Base-by-base conservation (phyloP, 495 filamentous ascomycete genomes). In the Cudoniella acicularis region DNA sequence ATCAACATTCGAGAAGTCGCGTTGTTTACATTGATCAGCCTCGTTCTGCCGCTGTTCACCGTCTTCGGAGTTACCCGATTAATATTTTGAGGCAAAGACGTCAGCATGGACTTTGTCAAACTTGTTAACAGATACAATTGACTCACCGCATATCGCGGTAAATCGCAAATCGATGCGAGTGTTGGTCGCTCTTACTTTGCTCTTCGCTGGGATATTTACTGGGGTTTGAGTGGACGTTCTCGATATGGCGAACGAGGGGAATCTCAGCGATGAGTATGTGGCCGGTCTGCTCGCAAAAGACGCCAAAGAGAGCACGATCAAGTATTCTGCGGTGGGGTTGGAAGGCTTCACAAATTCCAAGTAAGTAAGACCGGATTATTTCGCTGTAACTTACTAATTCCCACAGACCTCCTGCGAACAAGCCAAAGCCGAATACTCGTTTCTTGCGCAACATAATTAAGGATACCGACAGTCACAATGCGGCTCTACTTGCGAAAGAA, bases 371-470 rank as follows among this genome's bases (percentile, higher is more conserved):
- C n/a, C n/a, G 57, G 78, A 69, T 49, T 27, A 21, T 25, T 17
- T 26, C 40, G 16, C 23, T 13, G 10, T 4, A 43, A 8, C 57
- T 64, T 48, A 70, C 41, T 11, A 0, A 30, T 27, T 26, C 17
- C 42, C 13, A 13, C 13, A 52, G 52, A 54, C 46, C 49, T 53
- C 80, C 78, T 49, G 75, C 84, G 20, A 82, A 82, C 65, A 89
- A 91, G 52, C 90, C 90, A 2, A 96, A 91, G 65, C 90, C 93
- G 13, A 98, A 98, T 64, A 96, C 88, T 0, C 79, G 89, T 45
- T 98, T 98, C 64, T 76, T 98, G 11, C 83, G 86, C 23, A 89
- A 94, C 62, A 88, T 98, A 52, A 88, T 98, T 63, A 87, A 86
- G 57, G 88, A 95, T 56, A 93, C 91, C 1, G 89, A 94, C 59